Base-by-base conservation (phyloP, 1,284 basidiomycete species). In the Trametes pubescens region DNA sequence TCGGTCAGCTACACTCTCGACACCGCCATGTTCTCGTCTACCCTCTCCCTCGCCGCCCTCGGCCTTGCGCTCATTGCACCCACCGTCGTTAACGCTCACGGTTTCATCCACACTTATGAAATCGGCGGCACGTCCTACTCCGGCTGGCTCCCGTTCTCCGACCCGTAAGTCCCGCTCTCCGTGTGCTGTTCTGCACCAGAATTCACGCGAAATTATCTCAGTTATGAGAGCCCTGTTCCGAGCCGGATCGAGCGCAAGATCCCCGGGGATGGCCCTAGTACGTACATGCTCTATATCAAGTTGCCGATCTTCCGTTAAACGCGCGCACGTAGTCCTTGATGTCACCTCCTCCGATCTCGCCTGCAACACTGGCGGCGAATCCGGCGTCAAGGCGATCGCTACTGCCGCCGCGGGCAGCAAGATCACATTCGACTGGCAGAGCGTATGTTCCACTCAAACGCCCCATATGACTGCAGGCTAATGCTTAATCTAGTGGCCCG, bases 191-290 rank as follows among this genome's bases (percentile, higher is more conserved):
- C 46, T 22, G 47, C 46, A 40, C n/a, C 37, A 40, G 21, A 24
- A 48, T 37, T 55, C n/a, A 57, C n/a, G 46, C 57, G 22, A 13
- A 13, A 24, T 51, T 34, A 22, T 22, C 65, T 64, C 35, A 64
- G 66, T 65, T 75, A 63, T 49, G 69, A 57, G 43, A 49, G 61
- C 35, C 65, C 67, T 26, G 51, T 67, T 18, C 61, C 74, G 60
- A 51, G 44, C 35, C 71, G 75, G 35, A 73, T 76, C 32, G 69
- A 75, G 48, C 74, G 75, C 61, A 71, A 73, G 65, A 69, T 77
- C 51, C 75, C 75, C 24, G 67, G 69, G 64, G 75, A 76, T 62
- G 75, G 75, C 38, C 76, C 75, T 22, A 68, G 74, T 75, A 67
- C 26, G 73, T 67, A 26, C 51, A 57, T 13, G 40, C 57, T 46